Evolutionary conservation across 1,284 basidiomycete genomes (phyloP).

Genomic region (Trametes versicolor): DNA sequence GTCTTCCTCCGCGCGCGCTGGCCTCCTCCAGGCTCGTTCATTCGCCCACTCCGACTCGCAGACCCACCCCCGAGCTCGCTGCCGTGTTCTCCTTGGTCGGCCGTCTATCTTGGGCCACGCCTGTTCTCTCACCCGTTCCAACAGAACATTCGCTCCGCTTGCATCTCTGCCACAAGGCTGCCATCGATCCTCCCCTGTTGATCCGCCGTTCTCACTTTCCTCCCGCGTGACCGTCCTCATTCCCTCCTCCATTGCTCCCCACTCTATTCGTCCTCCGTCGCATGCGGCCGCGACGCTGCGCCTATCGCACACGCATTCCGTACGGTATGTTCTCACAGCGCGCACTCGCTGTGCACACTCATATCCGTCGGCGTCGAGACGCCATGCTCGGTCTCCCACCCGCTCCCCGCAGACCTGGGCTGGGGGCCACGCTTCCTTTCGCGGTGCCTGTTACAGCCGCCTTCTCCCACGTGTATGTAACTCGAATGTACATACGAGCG

Average conservation of each 20-base stretch:
- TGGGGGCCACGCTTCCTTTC: slow-evolving; percentile 15
- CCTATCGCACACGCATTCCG: slow-evolving; percentile 6
- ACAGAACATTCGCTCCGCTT: slow-evolving; percentile 26
- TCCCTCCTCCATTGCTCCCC: slow-evolving; percentile 12
- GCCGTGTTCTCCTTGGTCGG: slow-evolving; percentile 4
- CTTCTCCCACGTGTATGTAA: slow-evolving; percentile 3
- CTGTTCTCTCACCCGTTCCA: slow-evolving; percentile 15
- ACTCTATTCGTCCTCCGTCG: background rate
- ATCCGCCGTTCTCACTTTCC: slow-evolving; percentile 22
- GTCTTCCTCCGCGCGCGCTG: slow-evolving; percentile 1
- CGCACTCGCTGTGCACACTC: slow-evolving; percentile 2
- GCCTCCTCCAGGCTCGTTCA: slow-evolving; percentile 10
- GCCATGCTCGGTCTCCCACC: slow-evolving; percentile 16
- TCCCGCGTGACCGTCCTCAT: slow-evolving; percentile 18
- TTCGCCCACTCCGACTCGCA: background rate
- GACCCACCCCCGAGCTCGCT: background rate
- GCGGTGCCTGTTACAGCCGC: slow-evolving; percentile 22
- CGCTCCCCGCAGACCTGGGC: slow-evolving; percentile 12
- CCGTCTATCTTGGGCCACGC: slow-evolving; percentile 8
- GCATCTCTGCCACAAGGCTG: slow-evolving; percentile 28
- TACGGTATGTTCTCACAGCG: background rate
- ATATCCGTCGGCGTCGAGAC: slow-evolving; percentile 18
- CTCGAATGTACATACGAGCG: slow-evolving; percentile 5
- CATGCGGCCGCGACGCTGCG: background rate
- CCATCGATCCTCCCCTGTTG: slow-evolving; percentile 33